Evolutionary conservation across 495 filamentous ascomycete species (phyloP), one percentile per base, ranked within the genome.

Genomic region (Xylaria acuta): DNA sequence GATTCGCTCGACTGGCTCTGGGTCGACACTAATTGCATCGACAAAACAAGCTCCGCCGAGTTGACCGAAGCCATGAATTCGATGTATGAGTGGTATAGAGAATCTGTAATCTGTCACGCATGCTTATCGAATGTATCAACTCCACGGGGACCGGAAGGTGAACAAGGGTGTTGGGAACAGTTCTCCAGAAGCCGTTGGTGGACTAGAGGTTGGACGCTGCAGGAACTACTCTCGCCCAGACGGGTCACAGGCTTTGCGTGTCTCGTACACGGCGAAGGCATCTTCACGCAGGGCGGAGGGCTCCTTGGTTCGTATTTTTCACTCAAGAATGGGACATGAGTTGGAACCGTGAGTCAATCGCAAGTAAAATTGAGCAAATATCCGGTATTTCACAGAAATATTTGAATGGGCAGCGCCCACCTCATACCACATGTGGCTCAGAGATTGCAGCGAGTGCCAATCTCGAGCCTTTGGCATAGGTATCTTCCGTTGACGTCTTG

Each of bases 401-500:
- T 9, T 7, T 53, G n/a, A 9, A 0, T 16, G 41, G 41, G 12
- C 14, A 4, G 4, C 1, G 14, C 14, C 16, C 4, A 14, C 41
- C 41, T 45, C 41, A 45, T 2, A 45, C 4, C 14, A 16, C 41
- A 14, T 45, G 18, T 45, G 41, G 14, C 41, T 45, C 41, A 1
- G 41, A 45, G 54, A 36, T 59, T 59, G 54, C 58, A 60, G 20
- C 2, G 34, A 22, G 12, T 22, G 20, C 32, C 58, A 22, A 38
- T 38, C 9, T 22, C 18, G 34, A 60, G 1, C 11, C 58, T 60
- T 12, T 56, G 53, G 53, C 53, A 32, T 16, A 56, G 53, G 53
- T 56, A 56, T 56, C 53, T 56, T 7, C 53, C 53, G 53, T 56
- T 32, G 27, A 12, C 53, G 27, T 56, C 53, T 56, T 56, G 4